These are phyloP conservation scores for Perkinsus marinus DNA, from an alignment of 169 alveolate genomes.

Conservation along the genomic window DNA sequence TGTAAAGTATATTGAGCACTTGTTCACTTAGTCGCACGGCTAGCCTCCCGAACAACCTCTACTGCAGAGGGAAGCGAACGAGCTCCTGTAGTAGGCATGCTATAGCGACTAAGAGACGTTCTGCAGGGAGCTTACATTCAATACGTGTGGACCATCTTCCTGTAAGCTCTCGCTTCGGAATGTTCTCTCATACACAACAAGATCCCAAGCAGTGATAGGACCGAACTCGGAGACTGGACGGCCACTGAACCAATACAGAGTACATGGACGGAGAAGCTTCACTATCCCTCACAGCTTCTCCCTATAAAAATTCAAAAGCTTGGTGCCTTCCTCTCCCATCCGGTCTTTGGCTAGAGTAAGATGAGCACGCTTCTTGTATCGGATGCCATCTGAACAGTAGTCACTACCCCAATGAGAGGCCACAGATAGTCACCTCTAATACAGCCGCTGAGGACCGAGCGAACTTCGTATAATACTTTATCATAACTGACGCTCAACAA, in stretches of 20 bases:
- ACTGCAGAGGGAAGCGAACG: not conserved
- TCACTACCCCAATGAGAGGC: not conserved
- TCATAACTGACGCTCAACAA: not conserved
- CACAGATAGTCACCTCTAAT: not conserved
- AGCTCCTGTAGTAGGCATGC: not conserved
- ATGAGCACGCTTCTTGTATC: not conserved
- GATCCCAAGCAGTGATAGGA: not conserved
- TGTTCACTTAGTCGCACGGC: not conserved
- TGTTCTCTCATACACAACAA: not conserved
- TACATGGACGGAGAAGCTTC: not conserved
- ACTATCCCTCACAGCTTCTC: not conserved
- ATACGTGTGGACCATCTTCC: not conserved
- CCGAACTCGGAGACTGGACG: not conserved
- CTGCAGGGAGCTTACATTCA: not conserved
- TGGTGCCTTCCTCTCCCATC: not conserved
- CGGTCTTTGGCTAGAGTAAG: not conserved
- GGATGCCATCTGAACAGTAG: not conserved
- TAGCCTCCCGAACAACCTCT: not conserved
- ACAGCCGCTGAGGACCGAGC: not conserved
- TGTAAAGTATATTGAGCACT: not conserved
- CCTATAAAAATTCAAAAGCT: not conserved
- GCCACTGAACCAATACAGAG: not conserved
- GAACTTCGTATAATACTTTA: not conserved
- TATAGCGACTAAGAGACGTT: not conserved
- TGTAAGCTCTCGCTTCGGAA: not conserved